These are phyloP conservation scores for Barnettozyma sucrosica DNA, from an alignment of 805 yeast genomes.

Conservation along the genomic window DNA sequence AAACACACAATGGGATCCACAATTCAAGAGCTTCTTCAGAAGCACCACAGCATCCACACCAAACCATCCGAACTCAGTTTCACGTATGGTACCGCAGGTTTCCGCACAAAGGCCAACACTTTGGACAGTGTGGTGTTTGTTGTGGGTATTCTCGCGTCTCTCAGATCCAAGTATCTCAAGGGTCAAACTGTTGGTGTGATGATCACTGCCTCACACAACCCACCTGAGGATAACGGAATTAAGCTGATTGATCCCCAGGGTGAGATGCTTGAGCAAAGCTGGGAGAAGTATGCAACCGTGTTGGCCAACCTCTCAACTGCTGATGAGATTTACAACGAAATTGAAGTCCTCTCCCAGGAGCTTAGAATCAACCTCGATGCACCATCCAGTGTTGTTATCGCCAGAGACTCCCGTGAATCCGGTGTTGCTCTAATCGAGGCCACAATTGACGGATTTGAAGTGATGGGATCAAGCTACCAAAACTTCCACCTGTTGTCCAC, in stretches of 20 bases:
- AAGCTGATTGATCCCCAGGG: constrained; percentile 93
- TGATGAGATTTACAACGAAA: constrained; percentile 35
- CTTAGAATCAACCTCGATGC: constrained; percentile 41
- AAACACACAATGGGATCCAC: constrained; percentile 8
- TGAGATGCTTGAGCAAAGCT: constrained; percentile 73
- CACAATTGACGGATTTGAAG: constrained; percentile 54
- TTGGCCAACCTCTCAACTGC: constrained; percentile 64
- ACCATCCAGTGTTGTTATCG: constrained; percentile 54
- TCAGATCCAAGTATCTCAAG: constrained; percentile 66
- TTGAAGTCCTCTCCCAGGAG: constrained; percentile 34
- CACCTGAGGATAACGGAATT: constrained; percentile 87
- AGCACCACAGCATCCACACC: constrained; percentile 18
- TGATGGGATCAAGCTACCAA: constrained; percentile 38
- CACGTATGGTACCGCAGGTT: constrained; percentile 96
- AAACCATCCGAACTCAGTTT: constrained; percentile 42
- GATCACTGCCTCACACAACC: constrained; percentile 95
- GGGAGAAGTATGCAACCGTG: constrained; percentile 80
- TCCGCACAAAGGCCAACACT: constrained; percentile 64
- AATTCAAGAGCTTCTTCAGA: constrained; percentile 12
- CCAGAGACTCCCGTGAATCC: constrained; percentile 84
- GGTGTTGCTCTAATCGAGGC: constrained; percentile 62
- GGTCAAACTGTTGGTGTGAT: constrained; percentile 85
- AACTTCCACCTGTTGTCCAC: constrained; percentile 79
- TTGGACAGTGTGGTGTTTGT: constrained; percentile 80
- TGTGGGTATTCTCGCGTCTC: constrained; percentile 74